Percentiles rank a stretch among this genome's conserved stretches.
phyloP scores from a whole-genome alignment of 176 grass and related monocot genomes.

The Puya raimondii region DNA sequence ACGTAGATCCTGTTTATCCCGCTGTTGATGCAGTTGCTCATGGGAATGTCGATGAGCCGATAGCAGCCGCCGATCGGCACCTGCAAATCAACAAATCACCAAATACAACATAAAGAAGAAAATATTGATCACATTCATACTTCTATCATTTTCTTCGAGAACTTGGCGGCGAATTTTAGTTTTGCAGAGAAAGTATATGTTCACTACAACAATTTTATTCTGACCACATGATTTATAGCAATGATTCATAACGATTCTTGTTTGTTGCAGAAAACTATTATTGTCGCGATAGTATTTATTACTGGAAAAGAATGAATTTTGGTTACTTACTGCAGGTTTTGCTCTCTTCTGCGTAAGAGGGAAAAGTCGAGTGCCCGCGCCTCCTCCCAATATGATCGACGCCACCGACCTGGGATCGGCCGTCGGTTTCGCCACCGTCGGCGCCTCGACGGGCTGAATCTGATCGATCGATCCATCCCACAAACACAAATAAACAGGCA shows the following conservation, averaged over 20 bases:
- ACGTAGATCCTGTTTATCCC: slow-evolving; percentile 74
- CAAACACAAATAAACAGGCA: not conserved
- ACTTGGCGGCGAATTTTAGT: no score
- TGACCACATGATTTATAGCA: no score
- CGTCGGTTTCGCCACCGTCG: slow-evolving; percentile 17
- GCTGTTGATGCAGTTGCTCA: slow-evolving; percentile 88
- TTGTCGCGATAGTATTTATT: no score
- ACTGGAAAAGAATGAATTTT: no score
- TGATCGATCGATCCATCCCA: slow-evolving; percentile 4
- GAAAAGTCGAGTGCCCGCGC: slow-evolving; percentile 69
- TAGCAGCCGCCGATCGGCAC: slow-evolving; percentile 70
- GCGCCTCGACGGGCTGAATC: not conserved
- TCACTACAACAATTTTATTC: no score
- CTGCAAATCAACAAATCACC: slow-evolving; percentile 18
- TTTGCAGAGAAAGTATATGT: no score
- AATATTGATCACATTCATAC: not conserved
- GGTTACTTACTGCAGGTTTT: slow-evolving; percentile 57
- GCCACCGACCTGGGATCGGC: slow-evolving; percentile 51
- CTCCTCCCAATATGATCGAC: slow-evolving; percentile 76
- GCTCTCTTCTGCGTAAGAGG: slow-evolving; percentile 75
- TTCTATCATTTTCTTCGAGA: no score
- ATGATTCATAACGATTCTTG: no score
- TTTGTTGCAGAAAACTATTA: no score
- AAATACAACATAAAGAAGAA: not conserved
- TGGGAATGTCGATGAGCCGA: slow-evolving; percentile 65